Percentiles rank a stretch among this genome's conserved stretches.
phyloP scores from a whole-genome alignment of 164 flowering plant genomes.

The Brasenia schreberi region DNA sequence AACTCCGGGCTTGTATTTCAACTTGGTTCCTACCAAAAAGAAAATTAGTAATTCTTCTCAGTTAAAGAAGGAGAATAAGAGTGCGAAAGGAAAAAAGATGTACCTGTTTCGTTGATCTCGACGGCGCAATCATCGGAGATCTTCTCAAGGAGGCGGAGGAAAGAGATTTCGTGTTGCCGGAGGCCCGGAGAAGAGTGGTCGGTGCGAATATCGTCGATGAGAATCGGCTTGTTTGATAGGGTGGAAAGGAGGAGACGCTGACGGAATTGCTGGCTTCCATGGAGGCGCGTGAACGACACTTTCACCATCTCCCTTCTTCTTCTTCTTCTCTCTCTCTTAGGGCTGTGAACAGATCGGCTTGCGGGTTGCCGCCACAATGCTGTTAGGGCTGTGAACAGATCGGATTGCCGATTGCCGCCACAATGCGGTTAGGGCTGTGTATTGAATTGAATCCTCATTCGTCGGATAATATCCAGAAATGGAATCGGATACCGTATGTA shows the following conservation, averaged over 20 bases:
- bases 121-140: conserved; percentile 62
- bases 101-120: conserved; percentile 85
- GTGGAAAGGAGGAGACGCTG: conserved; percentile 60
- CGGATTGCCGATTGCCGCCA: no score
- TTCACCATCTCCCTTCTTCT: conserved; percentile 43
- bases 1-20: conserved; percentile 86
- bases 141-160: conserved; percentile 64
- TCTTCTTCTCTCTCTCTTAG: background rate
- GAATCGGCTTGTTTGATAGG: conserved; percentile 49
- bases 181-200: conserved; percentile 70
- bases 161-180: conserved; percentile 58
- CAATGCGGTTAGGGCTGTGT: no score
- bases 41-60: background rate
- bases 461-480: no score
- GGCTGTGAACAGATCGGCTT: no score
- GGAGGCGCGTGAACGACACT: conserved; percentile 33
- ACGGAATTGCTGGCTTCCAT: conserved; percentile 58
- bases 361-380: no score
- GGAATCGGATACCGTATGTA: no score
- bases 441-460: no score
- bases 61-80: background rate
- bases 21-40: conserved; percentile 45
- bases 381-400: no score
- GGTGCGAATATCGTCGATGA: conserved; percentile 61
- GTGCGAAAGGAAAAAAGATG: background rate